Base-by-base conservation (phyloP, 176 grass and related monocot genomes). In the Stipa capillata region DNA sequence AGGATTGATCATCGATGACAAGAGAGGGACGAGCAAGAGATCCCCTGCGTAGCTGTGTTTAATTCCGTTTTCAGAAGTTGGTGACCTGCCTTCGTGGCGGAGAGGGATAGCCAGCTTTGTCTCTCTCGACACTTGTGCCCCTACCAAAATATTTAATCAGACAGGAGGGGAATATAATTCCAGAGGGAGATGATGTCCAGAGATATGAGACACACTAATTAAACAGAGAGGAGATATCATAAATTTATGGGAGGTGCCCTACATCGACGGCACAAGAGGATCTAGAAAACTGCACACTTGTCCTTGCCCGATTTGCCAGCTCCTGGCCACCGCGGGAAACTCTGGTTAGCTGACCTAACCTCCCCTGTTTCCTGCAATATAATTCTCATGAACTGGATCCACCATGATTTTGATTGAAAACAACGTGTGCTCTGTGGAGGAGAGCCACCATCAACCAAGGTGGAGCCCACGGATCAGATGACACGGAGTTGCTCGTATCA, bases 311-410 rank as follows among this genome's bases (percentile, higher is more conserved):
- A 74, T 85, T 82, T 43, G 89, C 60, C 12, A 83, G 20, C 79
- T 28, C 77, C 54, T 13, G 42, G 44, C 72, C 42, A 57, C 0
- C 74, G 23, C 33, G n/a, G 28, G 18, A 23, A n/a, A n/a, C n/a
- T n/a, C 11, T 24, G 60, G 66, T 79, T 88, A 79, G 86, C 57
- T 91, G 68, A 64, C 82, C 85, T 75, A 88, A 82, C 83, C 35
- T 4, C 37, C 29, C 20, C 3, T 16, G 48, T 7, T 61, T 36
- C 25, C 69, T 1, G 6, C 77, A 25, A 69, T 69, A 33, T 67
- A 24, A 15, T 69, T 72, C 9, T 25, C 65, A 39, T 7, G 83
- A 57, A 34, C 6, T 0, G 71, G 60, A 42, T 52, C 57, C 57
- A 71, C 51, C 87, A 25, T 39, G 78, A 50, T 77, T 33, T 73